Conservation (phyloP, 2,329 filamentous ascomycete species). For the Allantophomopsis lycopodina region DNA sequence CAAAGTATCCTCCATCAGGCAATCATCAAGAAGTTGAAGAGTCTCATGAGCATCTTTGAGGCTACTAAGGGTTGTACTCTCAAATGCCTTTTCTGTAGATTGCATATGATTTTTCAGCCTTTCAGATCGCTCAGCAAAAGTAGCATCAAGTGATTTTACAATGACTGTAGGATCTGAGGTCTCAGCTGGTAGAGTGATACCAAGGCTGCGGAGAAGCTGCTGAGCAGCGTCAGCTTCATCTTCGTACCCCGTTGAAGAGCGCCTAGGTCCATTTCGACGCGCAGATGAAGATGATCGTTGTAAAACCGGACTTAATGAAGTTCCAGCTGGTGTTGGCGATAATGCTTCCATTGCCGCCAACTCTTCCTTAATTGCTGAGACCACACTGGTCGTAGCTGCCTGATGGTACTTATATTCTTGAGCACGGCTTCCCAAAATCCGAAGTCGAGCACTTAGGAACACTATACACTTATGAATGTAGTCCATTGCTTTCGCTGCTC, state of each 20-base stretch:
- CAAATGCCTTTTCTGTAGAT: conserved; percentile 35
- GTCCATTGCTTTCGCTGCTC: conserved; percentile 26
- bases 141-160: conserved; percentile 13
- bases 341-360: conserved; percentile 11
- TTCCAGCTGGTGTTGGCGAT: not conserved
- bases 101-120: conserved; percentile 30
- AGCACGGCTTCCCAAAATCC: conserved; percentile 25
- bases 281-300: too few relatives aligned
- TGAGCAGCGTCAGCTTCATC: conserved; percentile 18
- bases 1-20: conserved; percentile 35
- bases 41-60: conserved; percentile 33
- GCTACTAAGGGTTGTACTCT: conserved; percentile 24
- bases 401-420: conserved; percentile 32
- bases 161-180: conserved; percentile 10
- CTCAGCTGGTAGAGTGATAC: conserved; percentile 23
- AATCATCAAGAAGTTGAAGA: conserved; percentile 33
- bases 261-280: conserved; percentile 5
- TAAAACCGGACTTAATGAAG: not conserved
- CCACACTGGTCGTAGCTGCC: conserved; percentile 21
- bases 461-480: conserved; percentile 38
- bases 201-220: conserved; percentile 32
- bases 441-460: conserved; percentile 33
- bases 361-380: conserved; percentile 29
- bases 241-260: conserved; percentile 23
- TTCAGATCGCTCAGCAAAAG: conserved; percentile 21